Base-by-base conservation (phyloP, 768 basidiomycete species). In the Pisolithus albus region DNA sequence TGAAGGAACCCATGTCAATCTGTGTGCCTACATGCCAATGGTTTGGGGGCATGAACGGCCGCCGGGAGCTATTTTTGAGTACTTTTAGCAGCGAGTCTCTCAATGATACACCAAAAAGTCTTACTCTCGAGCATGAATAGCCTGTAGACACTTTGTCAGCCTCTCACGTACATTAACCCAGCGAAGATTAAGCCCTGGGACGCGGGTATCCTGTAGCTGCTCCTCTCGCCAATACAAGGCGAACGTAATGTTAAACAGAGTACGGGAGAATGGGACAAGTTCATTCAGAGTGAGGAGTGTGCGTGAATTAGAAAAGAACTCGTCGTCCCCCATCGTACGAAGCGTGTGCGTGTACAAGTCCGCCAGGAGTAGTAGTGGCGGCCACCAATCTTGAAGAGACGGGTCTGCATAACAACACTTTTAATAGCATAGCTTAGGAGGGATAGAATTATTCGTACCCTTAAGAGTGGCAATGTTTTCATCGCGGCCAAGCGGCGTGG, bases 251-350 rank as follows among this genome's bases (percentile, higher is more conserved):
- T 94, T 88, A 50, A 95, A 66, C 55, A 95, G 72, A 54, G 89
- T 80, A n/a, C 80, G 77, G 15, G 85, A 87, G 53, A 95, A 81
- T 4, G 77, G 72, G 30, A 75, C 70, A 19, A 97, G 75, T 57
- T 98, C 96, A 59, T 95, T 91, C 7, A 94, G 64, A 0, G 76
- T 74, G 2, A 98, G 76, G 0, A 93, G 88, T 55, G 93, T 95
- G 18, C 83, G 72, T n/a, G 67, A 62, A 46, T 52, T 54, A 2
- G 82, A 80, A 64, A 96, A 96, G 72, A 98, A 98, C 64, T 98
- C 96, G 68, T 97, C 95, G 59, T 99, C 96, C 1, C 90, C 90
- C 78, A 98, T 89, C 0, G 92, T 92, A 30, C 92, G 74, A 30
- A 98, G 77, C 1, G 84, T 80, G 53, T 94, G 88, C 2, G 82